Evolutionary conservation across 1,139 yeast species (phyloP).

Genomic region (Suhomyces bribrorum): DNA sequence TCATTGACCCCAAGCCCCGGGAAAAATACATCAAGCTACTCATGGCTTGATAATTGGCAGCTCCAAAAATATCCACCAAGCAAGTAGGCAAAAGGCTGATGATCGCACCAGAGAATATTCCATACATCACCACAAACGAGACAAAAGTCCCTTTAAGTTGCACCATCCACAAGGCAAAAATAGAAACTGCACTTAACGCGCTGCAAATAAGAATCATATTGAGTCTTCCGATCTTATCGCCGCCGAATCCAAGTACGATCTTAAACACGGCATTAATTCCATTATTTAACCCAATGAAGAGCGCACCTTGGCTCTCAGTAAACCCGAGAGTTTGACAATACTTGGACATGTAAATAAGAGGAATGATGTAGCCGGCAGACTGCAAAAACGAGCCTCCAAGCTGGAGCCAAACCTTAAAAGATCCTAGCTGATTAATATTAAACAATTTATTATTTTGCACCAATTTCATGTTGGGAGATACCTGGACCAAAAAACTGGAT

Average conservation of each 20-base stretch:
- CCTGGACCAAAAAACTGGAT: constrained; percentile 23
- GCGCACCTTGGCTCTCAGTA: constrained; percentile 36
- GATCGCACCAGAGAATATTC: constrained; percentile 39
- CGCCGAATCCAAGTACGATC: constrained; percentile 36
- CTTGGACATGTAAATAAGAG: constrained; percentile 43
- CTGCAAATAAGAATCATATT: constrained; percentile 40
- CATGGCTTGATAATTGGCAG: constrained; percentile 29
- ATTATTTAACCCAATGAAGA: constrained; percentile 45
- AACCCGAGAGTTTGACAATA: constrained; percentile 40
- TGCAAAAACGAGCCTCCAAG: constrained; percentile 36
- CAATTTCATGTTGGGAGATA: constrained; percentile 3
- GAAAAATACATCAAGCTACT: constrained; percentile 31
- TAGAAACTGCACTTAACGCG: constrained; percentile 29
- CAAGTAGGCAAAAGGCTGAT: constrained; percentile 42
- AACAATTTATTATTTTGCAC: constrained; percentile 10
- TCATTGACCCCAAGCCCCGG: constrained; percentile 32
- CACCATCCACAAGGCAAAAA: constrained; percentile 38
- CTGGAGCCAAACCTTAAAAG: constrained; percentile 27
- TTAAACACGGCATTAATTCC: constrained; percentile 42
- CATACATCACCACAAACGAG: constrained; percentile 40
- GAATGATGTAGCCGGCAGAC: constrained; percentile 44
- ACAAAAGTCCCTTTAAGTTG: constrained; percentile 29
- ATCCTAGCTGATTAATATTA: constrained; percentile 20
- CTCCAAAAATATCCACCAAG: constrained; percentile 40
- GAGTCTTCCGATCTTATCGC: constrained; percentile 39